Percentiles rank a stretch among this genome's conserved stretches.
Evolutionary conservation across 371 early-diverging fungal species (phyloP).

Genomic region (Chytridium lagenaria): DNA sequence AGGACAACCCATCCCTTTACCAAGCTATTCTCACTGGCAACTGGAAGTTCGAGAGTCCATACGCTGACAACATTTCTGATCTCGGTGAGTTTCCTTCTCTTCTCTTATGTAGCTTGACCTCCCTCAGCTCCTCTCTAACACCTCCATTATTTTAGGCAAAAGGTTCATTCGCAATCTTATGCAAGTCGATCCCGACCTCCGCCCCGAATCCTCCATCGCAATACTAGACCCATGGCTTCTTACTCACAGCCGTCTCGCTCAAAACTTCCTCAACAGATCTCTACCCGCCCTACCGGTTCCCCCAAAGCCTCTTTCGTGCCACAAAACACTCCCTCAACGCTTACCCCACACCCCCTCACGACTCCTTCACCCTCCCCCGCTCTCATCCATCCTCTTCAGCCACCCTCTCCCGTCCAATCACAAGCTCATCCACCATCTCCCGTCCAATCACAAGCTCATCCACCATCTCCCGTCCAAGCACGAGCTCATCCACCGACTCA

Average conservation of each 20-base stretch:
- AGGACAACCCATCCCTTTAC: conserved; percentile 39
- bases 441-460: no score
- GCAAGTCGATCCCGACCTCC: conserved; percentile 34
- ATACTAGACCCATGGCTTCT: neutral
- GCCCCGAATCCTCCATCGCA: conserved; percentile 24
- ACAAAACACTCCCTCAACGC: no score
- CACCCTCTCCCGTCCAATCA: no score
- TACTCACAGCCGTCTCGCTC: neutral
- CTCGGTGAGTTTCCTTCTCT: conserved; percentile 26
- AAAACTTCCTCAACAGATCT: neutral
- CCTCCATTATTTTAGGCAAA: neutral
- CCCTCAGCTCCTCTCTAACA: neutral
- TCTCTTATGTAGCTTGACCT: neutral
- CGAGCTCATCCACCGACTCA: no score
- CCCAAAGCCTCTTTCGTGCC: no score
- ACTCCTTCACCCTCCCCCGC: no score
- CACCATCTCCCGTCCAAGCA: no score
- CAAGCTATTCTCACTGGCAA: conserved; percentile 35
- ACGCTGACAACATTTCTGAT: conserved; percentile 37
- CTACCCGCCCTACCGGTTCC: neutral
- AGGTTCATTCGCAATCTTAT: conserved; percentile 38
- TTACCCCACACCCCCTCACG: no score
- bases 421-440: no score
- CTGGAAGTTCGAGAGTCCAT: conserved; percentile 45
- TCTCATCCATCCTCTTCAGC: no score